Evolutionary conservation across 202 grass and related monocot species (phyloP).

Genomic region (Panicum hallii): DNA sequence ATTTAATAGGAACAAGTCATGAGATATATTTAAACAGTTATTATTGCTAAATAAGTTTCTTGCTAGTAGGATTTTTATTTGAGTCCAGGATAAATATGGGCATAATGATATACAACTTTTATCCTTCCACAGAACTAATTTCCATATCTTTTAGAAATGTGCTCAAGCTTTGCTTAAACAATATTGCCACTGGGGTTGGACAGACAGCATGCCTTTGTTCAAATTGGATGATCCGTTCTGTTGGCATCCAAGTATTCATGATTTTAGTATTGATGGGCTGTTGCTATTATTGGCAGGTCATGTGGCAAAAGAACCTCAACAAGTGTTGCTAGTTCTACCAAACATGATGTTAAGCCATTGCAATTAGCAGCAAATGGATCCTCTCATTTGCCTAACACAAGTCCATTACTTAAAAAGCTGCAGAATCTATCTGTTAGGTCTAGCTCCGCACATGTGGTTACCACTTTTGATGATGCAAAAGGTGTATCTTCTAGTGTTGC

Average conservation of each 20-base stretch:
- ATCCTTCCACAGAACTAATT: not conserved
- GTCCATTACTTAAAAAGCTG: conserved; percentile 32
- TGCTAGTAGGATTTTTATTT: too few relatives aligned
- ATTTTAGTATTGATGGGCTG: conserved; percentile 22
- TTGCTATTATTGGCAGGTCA: conserved; percentile 45
- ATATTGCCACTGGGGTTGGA: not conserved
- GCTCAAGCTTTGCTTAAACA: not conserved
- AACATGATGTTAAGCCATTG: conserved; percentile 34
- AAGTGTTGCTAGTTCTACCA: conserved; percentile 13
- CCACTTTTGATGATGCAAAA: conserved; percentile 46
- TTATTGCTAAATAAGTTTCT: too few relatives aligned
- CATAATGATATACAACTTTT: too few relatives aligned
- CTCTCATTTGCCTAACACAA: conserved; percentile 38
- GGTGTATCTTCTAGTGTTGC: conserved; percentile 32
- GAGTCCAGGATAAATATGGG: too few relatives aligned
- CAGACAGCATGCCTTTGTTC: not conserved
- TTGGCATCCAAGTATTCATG: not conserved
- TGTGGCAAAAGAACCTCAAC: conserved; percentile 25
- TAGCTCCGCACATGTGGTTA: conserved; percentile 46
- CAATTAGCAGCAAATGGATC: conserved; percentile 37
- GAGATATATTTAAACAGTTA: too few relatives aligned
- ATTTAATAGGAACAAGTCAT: too few relatives aligned
- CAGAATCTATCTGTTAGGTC: conserved; percentile 43
- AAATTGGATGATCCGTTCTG: not conserved
- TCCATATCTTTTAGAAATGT: not conserved